A percentile compares a stretch with the other conserved stretches of the same genome.
phyloP scores from a whole-genome alignment of 2,329 filamentous ascomycete species.

The Trichophyton equinum region DNA sequence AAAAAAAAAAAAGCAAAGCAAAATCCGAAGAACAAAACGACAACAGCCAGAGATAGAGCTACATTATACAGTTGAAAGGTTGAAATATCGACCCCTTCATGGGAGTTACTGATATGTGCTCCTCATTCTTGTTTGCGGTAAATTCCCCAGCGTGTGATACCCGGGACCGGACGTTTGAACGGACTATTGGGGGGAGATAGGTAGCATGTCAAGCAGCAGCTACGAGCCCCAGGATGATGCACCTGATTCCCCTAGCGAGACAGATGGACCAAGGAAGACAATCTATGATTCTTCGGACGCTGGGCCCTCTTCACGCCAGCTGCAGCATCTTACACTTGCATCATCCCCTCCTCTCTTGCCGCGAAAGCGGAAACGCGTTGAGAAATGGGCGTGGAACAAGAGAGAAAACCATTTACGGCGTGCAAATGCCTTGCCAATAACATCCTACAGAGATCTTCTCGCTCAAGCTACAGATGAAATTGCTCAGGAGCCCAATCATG shows the following conservation, averaged over 20 bases:
- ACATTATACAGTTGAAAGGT: neutral
- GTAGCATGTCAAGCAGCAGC: conserved; percentile 5
- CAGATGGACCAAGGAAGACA: neutral
- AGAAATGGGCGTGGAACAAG: conserved; percentile 1
- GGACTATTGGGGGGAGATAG: neutral
- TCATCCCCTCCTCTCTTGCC: conserved; percentile 6
- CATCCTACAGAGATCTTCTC: conserved; percentile 38
- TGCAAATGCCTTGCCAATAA: neutral
- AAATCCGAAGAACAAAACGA: neutral
- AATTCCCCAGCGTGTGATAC: neutral
- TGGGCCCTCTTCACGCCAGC: conserved; percentile 11
- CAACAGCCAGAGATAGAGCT: neutral
- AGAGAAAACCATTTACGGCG: conserved; percentile 1
- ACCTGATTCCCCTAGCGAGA: neutral
- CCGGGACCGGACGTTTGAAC: neutral
- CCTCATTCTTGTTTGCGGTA: neutral
- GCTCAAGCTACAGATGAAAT: conserved; percentile 44
- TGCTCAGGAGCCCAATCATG: conserved; percentile 6
- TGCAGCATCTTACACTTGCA: conserved; percentile 9
- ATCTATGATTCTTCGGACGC: neutral
- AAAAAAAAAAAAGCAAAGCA: neutral
- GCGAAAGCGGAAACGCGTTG: neutral
- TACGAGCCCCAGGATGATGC: neutral
- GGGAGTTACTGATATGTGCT: neutral
- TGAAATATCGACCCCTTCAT: neutral